A percentile compares a stretch with the other conserved stretches of the same genome.
These are phyloP conservation scores for Candida xyloterini DNA, from an alignment of 805 yeast genomes.

Conservation along the genomic window DNA sequence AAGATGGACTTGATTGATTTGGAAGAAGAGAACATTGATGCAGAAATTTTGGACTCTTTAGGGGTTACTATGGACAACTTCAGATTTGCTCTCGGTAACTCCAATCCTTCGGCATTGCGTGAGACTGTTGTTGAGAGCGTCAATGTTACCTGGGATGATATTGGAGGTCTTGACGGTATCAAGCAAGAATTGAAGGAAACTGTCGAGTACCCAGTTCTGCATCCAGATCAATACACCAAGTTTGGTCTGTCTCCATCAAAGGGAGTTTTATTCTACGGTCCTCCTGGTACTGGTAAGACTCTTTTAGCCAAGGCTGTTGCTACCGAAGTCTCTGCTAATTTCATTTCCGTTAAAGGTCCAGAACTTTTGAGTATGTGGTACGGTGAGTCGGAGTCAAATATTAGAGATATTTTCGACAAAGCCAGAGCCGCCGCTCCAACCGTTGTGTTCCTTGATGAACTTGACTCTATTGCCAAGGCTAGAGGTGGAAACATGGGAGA, in stretches of 20 bases:
- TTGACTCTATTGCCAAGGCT: conserved; percentile 95
- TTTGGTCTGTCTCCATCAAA: conserved; percentile 97
- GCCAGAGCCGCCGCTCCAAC: conserved; percentile 99
- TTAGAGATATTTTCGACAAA: conserved; percentile 96
- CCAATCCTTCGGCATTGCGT: conserved; percentile 98
- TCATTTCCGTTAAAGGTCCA: conserved; percentile 96
- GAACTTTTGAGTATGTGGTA: conserved; percentile 98
- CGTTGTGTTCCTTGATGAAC: conserved; percentile 96
- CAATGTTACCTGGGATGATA: conserved; percentile 98
- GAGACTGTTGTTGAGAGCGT: conserved; percentile 99
- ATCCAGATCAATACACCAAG: conserved; percentile 98
- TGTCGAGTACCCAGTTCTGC: conserved; percentile 97
- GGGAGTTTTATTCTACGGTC: conserved; percentile 98
- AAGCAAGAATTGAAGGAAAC: conserved; percentile 97
- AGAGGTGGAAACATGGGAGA: conserved; percentile 91
- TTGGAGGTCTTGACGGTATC: conserved; percentile 96
- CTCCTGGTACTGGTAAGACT: conserved; percentile 99
- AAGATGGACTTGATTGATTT: conserved; percentile 97
- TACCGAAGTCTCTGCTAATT: conserved; percentile 97
- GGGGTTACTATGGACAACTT: conserved; percentile 99
- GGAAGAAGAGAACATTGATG: conserved; percentile 95
- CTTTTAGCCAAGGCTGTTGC: conserved; percentile 98
- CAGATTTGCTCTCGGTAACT: conserved; percentile 94
- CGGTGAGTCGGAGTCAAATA: conserved; percentile 97
- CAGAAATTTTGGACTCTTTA: conserved; percentile 91